A percentile compares a stretch with the other conserved stretches of the same genome.
Conservation (phyloP, 2,329 filamentous ascomycete genomes). For the Fusarium keratoplasticum region DNA sequence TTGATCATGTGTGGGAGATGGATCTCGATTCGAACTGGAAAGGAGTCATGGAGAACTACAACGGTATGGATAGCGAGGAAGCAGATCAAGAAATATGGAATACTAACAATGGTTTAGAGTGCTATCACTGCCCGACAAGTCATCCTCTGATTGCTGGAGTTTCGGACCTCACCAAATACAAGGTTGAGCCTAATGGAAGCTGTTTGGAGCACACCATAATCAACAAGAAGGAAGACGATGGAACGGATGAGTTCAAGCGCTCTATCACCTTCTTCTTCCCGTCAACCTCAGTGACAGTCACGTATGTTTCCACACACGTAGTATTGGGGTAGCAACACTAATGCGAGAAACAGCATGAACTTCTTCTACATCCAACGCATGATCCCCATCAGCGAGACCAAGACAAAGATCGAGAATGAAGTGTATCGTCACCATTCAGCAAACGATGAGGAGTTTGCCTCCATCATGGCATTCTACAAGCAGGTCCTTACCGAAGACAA, state of each 20-base stretch:
- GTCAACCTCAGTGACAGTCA: constrained; percentile 60
- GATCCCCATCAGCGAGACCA: constrained; percentile 63
- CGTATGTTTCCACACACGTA: constrained; percentile 50
- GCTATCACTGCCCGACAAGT: constrained; percentile 71
- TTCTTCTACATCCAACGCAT: constrained; percentile 74
- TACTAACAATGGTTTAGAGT: constrained; percentile 50
- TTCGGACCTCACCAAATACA: constrained; percentile 59
- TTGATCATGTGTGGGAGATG: constrained; percentile 67
- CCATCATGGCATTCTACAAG: constrained; percentile 69
- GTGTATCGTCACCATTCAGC: constrained; percentile 70
- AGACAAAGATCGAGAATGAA: constrained; percentile 69
- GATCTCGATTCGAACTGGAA: constrained; percentile 70
- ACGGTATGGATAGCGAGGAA: constrained; percentile 49
- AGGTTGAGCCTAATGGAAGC: constrained; percentile 58
- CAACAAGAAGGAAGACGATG: constrained; percentile 42
- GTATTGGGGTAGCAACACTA: neutral
- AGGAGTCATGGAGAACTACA: constrained; percentile 71
- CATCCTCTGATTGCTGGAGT: constrained; percentile 63
- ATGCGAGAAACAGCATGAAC: constrained; percentile 55
- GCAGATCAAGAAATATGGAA: constrained; percentile 51
- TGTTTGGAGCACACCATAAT: constrained; percentile 61
- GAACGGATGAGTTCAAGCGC: constrained; percentile 48
- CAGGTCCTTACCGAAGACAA: constrained; percentile 74
- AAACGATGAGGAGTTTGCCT: constrained; percentile 65
- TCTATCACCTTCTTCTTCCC: constrained; percentile 47